Percentiles rank a stretch among this genome's conserved stretches.
phyloP scores from a whole-genome alignment of 2,329 filamentous ascomycete genomes.

The Ophiosphaerella narmari region DNA sequence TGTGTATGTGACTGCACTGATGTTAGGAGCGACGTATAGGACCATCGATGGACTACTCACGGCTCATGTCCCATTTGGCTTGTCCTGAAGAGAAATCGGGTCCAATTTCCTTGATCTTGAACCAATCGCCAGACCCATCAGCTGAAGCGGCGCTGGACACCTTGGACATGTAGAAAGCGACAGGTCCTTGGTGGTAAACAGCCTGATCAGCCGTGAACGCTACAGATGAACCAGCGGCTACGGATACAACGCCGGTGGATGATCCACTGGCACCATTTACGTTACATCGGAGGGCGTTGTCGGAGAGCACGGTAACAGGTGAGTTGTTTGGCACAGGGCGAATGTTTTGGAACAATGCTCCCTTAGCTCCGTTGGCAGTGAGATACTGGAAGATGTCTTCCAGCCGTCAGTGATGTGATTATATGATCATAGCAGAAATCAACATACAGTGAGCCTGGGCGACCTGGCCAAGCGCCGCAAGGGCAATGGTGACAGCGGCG shows the following conservation, averaged over 20 bases:
- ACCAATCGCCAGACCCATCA: conserved; percentile 46
- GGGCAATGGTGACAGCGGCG: conserved; percentile 34
- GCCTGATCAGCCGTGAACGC: conserved; percentile 43
- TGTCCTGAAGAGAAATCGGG: conserved; percentile 42
- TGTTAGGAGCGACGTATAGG: conserved; percentile 10
- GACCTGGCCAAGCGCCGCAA: conserved; percentile 41
- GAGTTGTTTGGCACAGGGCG: conserved; percentile 47
- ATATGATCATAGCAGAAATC: not conserved
- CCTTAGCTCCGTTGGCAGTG: conserved; percentile 43
- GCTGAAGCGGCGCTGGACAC: conserved; percentile 36
- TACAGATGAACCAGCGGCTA: conserved; percentile 41
- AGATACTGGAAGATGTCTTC: conserved; percentile 46
- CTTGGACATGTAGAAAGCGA: conserved; percentile 46
- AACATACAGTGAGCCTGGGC: conserved; percentile 44
- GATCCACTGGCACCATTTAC: conserved; percentile 34
- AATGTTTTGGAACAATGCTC: conserved; percentile 42
- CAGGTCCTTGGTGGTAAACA: conserved; percentile 47
- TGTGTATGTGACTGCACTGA: conserved; percentile 32
- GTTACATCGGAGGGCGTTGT: conserved; percentile 44
- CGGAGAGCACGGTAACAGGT: conserved; percentile 39
- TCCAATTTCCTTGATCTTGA: conserved; percentile 48
- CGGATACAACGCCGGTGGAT: conserved; percentile 39
- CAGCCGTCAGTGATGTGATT: conserved; percentile 7
- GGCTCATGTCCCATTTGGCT: conserved; percentile 39
- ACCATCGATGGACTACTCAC: conserved; percentile 18